Evolutionary conservation across 2,329 filamentous ascomycete genomes (phyloP).

Genomic region (Aaosphaeria arxii): DNA sequence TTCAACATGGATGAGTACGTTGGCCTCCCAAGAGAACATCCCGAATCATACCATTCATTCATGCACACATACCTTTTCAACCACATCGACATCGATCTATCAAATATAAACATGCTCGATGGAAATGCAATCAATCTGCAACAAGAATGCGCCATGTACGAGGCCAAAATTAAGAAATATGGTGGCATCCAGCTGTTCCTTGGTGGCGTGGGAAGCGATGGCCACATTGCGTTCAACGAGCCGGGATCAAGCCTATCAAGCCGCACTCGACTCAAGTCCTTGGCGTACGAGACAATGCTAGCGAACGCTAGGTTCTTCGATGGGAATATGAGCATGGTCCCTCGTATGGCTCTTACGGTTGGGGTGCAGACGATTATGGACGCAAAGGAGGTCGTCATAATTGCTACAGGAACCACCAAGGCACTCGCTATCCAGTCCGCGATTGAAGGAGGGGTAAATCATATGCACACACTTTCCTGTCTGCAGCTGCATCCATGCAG

Average conservation of each 20-base stretch:
- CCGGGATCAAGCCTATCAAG: conserved; percentile 68
- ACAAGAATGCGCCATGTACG: conserved; percentile 71
- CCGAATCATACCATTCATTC: conserved; percentile 67
- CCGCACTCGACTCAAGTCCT: conserved; percentile 73
- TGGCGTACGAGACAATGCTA: conserved; percentile 77
- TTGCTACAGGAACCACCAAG: conserved; percentile 74
- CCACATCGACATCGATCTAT: conserved; percentile 70
- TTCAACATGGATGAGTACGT: conserved; percentile 92
- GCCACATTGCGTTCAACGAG: conserved; percentile 83
- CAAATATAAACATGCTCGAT: conserved; percentile 75
- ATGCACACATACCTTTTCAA: conserved; percentile 65
- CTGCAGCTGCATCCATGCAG: conserved; percentile 74
- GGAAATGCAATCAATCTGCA: conserved; percentile 72
- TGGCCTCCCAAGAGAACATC: conserved; percentile 71
- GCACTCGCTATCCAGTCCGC: conserved; percentile 70
- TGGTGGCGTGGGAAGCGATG: conserved; percentile 75
- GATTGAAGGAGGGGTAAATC: conserved; percentile 73
- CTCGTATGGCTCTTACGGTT: conserved; percentile 74
- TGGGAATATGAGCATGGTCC: conserved; percentile 66
- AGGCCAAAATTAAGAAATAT: conserved; percentile 65
- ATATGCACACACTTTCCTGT: conserved; percentile 80
- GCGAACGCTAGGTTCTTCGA: conserved; percentile 80
- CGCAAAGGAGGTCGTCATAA: conserved; percentile 68
- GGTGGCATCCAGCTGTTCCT: conserved; percentile 80
- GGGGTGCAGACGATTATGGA: conserved; percentile 77